Base-by-base conservation (phyloP, 73 alveolate species). In the Blepharisma stoltei region DNA sequence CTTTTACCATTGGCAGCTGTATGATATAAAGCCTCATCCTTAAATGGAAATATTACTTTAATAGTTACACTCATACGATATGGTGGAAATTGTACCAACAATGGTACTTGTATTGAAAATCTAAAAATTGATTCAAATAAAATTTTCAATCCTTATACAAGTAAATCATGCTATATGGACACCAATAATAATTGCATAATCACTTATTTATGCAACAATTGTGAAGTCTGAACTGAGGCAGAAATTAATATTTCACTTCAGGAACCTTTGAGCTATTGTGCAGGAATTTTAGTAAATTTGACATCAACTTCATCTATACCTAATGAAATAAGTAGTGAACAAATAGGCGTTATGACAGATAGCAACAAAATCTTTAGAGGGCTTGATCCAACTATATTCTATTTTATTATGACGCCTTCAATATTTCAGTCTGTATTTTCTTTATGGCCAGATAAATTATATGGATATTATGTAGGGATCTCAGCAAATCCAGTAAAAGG, bases 271-370 rank as follows among this genome's bases (percentile, higher is more conserved):
- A 69, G 79, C 45, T 69, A 1, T 25, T 25, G 71, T 44, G 0
- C 79, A 38, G 79, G 60, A 44, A 69, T 69, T n/a, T 9, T 18
- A 11, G 55, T 69, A 18, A 69, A 69, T 43, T 11, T 69, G 25
- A 44, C 79, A 1, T 38, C 75, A 38, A 44, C 27, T 69, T 69
- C 79, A 37, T 69, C 79, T 9, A 69, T 69, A 14, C 79, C 79
- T 69, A 43, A 69, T 3, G 37, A 69, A 69, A 44, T 44, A 11
- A 69, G 79, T 69, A 37, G 45, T 37, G 43, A 14, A 14, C 0
- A 9, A 14, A n/a, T 9, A 1, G 18, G 21, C 9, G 14, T 69
- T n/a, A 9, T n/a, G n/a, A 1, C 79, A 2, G 32, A 9, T n/a
- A 18, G 27, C 11, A n/a, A 14, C 69, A 11, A n/a, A n/a, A 43